Percentiles rank a stretch among this genome's conserved stretches.
phyloP scores from a whole-genome alignment of 1,284 basidiomycete genomes.

The Malassezia nana region DNA sequence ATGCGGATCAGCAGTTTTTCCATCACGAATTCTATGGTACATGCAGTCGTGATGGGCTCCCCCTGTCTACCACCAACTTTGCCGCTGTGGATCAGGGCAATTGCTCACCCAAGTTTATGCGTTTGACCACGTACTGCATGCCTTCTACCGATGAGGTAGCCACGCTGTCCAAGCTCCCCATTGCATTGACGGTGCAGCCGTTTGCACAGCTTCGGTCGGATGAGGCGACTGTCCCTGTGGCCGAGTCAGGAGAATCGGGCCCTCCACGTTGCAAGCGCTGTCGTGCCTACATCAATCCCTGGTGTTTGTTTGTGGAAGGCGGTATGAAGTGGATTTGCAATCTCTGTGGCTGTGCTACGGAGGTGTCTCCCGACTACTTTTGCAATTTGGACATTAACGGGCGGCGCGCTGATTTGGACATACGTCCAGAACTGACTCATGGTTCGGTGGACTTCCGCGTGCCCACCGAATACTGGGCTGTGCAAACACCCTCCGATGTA shows the following conservation, averaged over 20 bases:
- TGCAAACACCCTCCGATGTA: slow-evolving; percentile 43
- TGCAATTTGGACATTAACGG: slow-evolving; percentile 71
- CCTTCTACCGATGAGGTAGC: slow-evolving; percentile 73
- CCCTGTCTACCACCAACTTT: slow-evolving; percentile 77
- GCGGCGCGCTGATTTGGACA: slow-evolving; percentile 68
- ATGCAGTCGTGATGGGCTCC: slow-evolving; percentile 58
- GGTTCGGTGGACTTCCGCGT: slow-evolving; percentile 89
- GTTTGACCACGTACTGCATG: slow-evolving; percentile 62
- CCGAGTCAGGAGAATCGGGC: slow-evolving; percentile 59
- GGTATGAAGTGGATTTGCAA: slow-evolving; percentile 88
- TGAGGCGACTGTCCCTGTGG: slow-evolving; percentile 58
- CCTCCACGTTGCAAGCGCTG: slow-evolving; percentile 79
- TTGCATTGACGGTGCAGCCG: slow-evolving; percentile 78
- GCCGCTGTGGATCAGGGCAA: slow-evolving; percentile 81
- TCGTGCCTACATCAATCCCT: slow-evolving; percentile 86
- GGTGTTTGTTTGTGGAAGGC: slow-evolving; percentile 76
- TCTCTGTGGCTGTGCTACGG: slow-evolving; percentile 69
- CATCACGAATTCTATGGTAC: slow-evolving; percentile 67
- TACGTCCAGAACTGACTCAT: slow-evolving; percentile 75
- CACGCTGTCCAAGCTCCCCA: slow-evolving; percentile 65
- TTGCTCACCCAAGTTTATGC: slow-evolving; percentile 60
- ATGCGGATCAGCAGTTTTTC: slow-evolving; percentile 74
- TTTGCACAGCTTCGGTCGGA: slow-evolving; percentile 72
- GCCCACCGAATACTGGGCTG: slow-evolving; percentile 74
- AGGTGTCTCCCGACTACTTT: slow-evolving; percentile 65